phyloP scores from a whole-genome alignment of 2,329 filamentous ascomycete species.

The Pseudogymnoascus sp. region DNA sequence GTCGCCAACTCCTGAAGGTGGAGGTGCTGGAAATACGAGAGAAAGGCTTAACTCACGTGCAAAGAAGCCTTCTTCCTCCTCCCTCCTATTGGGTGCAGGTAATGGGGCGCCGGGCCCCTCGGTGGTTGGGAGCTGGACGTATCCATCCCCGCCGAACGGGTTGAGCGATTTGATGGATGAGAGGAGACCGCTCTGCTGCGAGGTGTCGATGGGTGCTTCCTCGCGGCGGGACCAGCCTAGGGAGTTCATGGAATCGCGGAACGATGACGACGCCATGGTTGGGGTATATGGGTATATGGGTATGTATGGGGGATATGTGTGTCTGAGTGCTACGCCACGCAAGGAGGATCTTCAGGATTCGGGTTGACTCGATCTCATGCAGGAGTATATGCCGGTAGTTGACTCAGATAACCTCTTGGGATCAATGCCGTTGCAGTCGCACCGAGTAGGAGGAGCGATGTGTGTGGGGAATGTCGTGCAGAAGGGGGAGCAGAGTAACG shows the following conservation, averaged over 20 bases:
- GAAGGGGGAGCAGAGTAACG: neutral
- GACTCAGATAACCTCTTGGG: neutral
- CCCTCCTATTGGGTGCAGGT: conserved; percentile 72
- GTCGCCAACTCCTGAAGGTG: neutral
- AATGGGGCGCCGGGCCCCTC: conserved; percentile 77
- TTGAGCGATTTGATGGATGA: conserved; percentile 78
- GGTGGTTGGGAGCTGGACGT: conserved; percentile 81
- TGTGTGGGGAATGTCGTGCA: neutral
- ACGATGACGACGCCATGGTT: conserved; percentile 74
- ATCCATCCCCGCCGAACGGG: conserved; percentile 77
- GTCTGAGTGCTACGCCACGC: neutral
- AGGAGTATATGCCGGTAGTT: neutral
- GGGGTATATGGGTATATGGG: conserved; percentile 15
- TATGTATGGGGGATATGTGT: neutral
- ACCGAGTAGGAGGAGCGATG: neutral
- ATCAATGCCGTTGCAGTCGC: neutral
- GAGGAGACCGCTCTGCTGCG: conserved; percentile 62
- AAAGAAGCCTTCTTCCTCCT: conserved; percentile 95
- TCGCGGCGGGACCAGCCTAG: conserved; percentile 89
- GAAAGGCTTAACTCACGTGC: conserved; percentile 61
- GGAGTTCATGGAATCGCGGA: conserved; percentile 90
- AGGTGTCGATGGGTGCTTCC: conserved; percentile 67
- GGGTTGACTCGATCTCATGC: neutral
- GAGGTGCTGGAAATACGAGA: conserved; percentile 9
- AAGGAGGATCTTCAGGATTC: conserved; percentile 14